Percentiles rank a stretch among this genome's conserved stretches.
These are phyloP conservation scores for Mallotus repandus DNA, from an alignment of 441 rosid genomes.

Conservation along the genomic window DNA sequence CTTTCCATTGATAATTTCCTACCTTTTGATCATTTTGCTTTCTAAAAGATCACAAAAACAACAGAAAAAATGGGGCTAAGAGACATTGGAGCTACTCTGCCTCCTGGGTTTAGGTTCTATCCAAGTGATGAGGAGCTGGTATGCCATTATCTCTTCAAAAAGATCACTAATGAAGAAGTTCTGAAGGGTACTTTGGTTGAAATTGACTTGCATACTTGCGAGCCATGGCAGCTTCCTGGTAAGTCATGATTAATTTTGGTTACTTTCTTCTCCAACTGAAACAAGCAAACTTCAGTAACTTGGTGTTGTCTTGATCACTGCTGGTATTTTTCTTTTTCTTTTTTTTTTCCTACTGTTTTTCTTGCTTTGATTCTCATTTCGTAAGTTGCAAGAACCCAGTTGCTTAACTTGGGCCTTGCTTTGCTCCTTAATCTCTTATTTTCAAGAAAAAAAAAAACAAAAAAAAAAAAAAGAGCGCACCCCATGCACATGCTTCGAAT, in stretches of 20 bases:
- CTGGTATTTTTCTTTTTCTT: background rate
- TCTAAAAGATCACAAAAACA: background rate
- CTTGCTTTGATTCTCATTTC: background rate
- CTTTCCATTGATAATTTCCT: too few species aligned
- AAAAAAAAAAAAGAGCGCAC: too few species aligned
- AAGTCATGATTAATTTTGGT: conserved; percentile 2
- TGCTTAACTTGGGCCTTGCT: background rate
- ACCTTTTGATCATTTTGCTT: background rate
- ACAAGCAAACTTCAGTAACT: too few species aligned
- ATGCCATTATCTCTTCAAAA: conserved; percentile 87
- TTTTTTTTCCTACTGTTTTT: background rate
- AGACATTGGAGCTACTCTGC: conserved; percentile 92
- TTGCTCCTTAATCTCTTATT: background rate
- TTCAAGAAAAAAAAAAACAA: background rate
- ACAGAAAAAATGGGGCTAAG: conserved; percentile 60
- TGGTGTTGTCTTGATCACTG: too few species aligned
- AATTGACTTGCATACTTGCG: conserved; percentile 89
- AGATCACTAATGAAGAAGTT: conserved; percentile 56
- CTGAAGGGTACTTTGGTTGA: conserved; percentile 84
- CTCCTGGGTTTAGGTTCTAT: conserved; percentile 95
- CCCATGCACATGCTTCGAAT: too few species aligned
- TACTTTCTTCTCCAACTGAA: background rate
- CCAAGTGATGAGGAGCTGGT: conserved; percentile 98
- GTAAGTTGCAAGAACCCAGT: conserved; percentile 4
- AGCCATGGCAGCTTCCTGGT: conserved; percentile 99